Percentiles rank a stretch among this genome's conserved stretches.
Evolutionary conservation across 805 yeast genomes (phyloP).

Genomic region (Isabelozyma pseudorhagii): DNA sequence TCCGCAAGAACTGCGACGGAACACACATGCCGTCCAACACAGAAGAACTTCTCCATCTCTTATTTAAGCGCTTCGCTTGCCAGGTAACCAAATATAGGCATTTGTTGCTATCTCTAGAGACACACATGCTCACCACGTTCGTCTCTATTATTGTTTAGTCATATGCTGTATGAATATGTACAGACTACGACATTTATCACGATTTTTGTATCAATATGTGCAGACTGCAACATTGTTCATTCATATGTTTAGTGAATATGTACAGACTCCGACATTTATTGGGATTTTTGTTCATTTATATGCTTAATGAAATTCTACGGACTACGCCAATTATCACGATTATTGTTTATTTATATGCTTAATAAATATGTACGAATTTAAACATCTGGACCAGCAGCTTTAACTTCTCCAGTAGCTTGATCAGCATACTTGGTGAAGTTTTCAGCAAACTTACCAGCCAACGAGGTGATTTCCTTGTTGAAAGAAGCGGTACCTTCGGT

Average conservation of each 20-base stretch:
- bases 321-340: neutral
- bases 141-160: too few relatives aligned
- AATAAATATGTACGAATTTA: slow-evolving; percentile 9
- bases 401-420: slow-evolving; percentile 80
- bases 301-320: neutral
- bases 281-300: too few relatives aligned
- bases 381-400: slow-evolving; percentile 84
- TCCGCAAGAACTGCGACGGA: too few relatives aligned
- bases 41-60: too few relatives aligned
- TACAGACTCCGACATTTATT: slow-evolving; percentile 13
- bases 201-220: neutral
- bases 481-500: slow-evolving; percentile 41
- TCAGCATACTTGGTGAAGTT: slow-evolving; percentile 83
- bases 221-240: slow-evolving; percentile 14
- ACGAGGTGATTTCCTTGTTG: slow-evolving; percentile 44
- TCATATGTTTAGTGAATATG: neutral
- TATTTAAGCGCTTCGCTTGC: too few relatives aligned
- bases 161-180: too few relatives aligned
- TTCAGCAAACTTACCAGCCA: slow-evolving; percentile 77
- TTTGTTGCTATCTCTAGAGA: too few relatives aligned
- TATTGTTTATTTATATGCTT: neutral
- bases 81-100: too few relatives aligned
- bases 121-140: too few relatives aligned
- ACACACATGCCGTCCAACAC: too few relatives aligned
- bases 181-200: too few relatives aligned